Conservation (phyloP, 805 yeast genomes). For the Candida yuanshanica region DNA sequence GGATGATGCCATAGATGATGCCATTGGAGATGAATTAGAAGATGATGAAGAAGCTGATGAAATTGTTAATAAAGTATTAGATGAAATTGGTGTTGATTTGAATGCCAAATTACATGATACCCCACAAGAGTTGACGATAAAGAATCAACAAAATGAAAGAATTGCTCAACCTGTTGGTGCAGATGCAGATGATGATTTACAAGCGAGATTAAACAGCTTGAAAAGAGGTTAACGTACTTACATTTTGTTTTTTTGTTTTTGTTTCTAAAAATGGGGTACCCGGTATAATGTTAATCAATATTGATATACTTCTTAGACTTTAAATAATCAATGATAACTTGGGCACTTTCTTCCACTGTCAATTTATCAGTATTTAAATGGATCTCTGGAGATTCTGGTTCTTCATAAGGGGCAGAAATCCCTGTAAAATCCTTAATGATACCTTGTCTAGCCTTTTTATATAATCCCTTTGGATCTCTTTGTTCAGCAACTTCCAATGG, state of each 20-base stretch:
- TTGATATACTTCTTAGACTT: constrained; percentile 36
- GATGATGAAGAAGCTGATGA: constrained; percentile 91
- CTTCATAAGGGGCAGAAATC: constrained; percentile 93
- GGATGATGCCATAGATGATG: constrained; percentile 97
- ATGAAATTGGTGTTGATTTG: constrained; percentile 91
- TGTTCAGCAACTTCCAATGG: constrained; percentile 93
- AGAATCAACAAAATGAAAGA: constrained; percentile 25
- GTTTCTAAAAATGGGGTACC: constrained; percentile 4
- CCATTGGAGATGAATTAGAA: constrained; percentile 85
- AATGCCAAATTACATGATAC: constrained; percentile 40
- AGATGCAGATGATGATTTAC: constrained; percentile 73
- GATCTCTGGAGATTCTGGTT: constrained; percentile 79
- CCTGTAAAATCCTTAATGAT: constrained; percentile 93
- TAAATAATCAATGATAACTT: constrained; percentile 63
- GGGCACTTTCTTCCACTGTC: constrained; percentile 77
- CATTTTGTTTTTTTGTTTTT: not conserved
- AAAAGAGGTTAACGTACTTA: constrained; percentile 38
- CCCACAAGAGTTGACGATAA: constrained; percentile 33
- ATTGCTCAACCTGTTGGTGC: constrained; percentile 54
- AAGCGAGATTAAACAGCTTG: constrained; percentile 80
- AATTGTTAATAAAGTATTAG: constrained; percentile 84
- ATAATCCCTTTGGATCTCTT: constrained; percentile 96
- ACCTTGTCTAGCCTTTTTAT: constrained; percentile 96
- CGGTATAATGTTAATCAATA: too few relatives aligned
- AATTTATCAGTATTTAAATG: constrained; percentile 68